phyloP scores from a whole-genome alignment of 164 flowering plant genomes.

The Sextonia rubra region DNA sequence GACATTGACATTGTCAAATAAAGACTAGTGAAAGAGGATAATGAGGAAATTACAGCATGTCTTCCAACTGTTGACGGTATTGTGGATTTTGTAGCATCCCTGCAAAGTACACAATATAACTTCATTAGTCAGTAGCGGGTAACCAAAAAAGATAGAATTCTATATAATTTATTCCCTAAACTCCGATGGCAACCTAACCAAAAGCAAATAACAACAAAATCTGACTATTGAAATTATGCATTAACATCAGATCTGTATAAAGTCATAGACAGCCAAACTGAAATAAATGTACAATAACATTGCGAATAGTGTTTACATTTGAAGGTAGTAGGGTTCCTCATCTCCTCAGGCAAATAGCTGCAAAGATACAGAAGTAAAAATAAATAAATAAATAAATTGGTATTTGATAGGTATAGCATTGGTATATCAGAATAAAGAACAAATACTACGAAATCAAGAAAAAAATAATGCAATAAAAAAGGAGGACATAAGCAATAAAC shows the following conservation, averaged over 20 bases:
- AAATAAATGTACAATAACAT: not conserved
- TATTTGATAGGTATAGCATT: constrained; percentile 1
- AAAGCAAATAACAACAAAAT: not conserved
- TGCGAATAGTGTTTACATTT: constrained; percentile 44
- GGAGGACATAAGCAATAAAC: not conserved
- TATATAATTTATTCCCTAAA: not conserved
- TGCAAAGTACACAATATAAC: constrained; percentile 15
- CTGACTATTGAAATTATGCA: not conserved
- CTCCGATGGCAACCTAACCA: not conserved
- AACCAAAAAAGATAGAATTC: not conserved
- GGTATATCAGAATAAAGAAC: not conserved
- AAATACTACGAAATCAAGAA: not conserved
- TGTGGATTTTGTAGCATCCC: constrained; percentile 98
- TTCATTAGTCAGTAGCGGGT: not conserved
- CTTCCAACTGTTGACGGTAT: constrained; percentile 86
- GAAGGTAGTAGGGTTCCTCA: constrained; percentile 85
- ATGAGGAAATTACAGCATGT: constrained; percentile 66
- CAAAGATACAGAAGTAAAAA: constrained; percentile 13
- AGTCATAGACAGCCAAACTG: not conserved
- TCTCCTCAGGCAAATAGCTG: constrained; percentile 89
- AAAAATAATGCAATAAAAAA: not conserved
- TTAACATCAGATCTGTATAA: not conserved
- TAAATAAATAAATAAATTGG: not conserved
- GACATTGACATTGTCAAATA: not conserved
- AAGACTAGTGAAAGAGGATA: constrained; percentile 1